Base-by-base conservation (phyloP, 1,139 yeast species). In the Eremothecium coryli region DNA sequence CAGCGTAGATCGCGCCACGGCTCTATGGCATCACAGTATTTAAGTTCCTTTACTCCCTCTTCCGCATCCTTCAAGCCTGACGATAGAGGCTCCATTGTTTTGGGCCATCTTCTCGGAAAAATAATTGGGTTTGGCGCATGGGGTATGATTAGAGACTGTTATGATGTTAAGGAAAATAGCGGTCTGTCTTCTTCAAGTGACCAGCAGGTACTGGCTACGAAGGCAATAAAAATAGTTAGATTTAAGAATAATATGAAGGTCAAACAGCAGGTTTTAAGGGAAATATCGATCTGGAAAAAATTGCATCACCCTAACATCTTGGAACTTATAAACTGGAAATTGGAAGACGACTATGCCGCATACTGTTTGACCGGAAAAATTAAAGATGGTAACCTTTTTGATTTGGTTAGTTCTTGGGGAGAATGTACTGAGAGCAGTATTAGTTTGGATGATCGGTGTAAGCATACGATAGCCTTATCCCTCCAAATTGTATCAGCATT, bases 41-140 rank as follows among this genome's bases (percentile, higher is more conserved):
- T 64, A 23, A 56, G 61, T 38, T 50, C 64, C 12, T 59, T 64
- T 38, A 62, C 65, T 5, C 59, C 58, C 18, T 40, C 56, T 8
- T 35, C 46, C 5, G 41, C 46, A n/a, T 42, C 52, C 14, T 28
- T 36, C 23, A 47, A 42, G 35, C 50, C 56, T 3, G 81, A 76
- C 48, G 82, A 76, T 42, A 67, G 68, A 40, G 88, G 85, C 0
- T 75, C 79, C 5, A 49, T 66, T 8, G 71, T 80, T 0, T 49
- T 78, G 63, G 73, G 69, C 8, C 74, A 77, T 59, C 70, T 63
- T 26, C 52, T 81, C 26, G 95, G 94, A 0, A 76, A 74, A 45
- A 71, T 80, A n/a, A 77, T 86, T 43, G 95, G 95, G 1, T 74
- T 73, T 52, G 97, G 97, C 7, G 94, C 95, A 0, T 86, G 93